Evolutionary conservation across 352 stramenopile genomes (phyloP).

Genomic region (Globisporangium solare): DNA sequence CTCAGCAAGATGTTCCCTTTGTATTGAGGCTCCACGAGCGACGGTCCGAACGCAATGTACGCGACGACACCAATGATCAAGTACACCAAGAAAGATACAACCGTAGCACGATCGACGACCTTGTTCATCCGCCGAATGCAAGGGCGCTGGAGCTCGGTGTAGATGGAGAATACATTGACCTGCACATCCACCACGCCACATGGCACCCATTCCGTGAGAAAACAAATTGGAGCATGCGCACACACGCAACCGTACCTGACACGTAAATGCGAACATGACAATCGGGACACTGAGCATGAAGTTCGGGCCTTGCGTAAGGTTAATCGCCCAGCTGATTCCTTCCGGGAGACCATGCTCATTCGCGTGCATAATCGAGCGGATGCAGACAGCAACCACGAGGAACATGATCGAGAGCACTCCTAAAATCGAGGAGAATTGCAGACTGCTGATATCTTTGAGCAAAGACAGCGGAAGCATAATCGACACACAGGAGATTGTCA

Average conservation of each 20-base stretch:
- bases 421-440: conserved; percentile 84
- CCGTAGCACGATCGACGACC: conserved; percentile 74
- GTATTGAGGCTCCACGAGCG: conserved; percentile 57
- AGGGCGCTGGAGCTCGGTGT: conserved; percentile 82
- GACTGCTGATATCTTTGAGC: conserved; percentile 78
- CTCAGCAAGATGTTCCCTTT: conserved; percentile 84
- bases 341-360: conserved; percentile 49
- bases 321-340: conserved; percentile 70
- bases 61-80: conserved; percentile 72
- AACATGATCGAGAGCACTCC: conserved; percentile 85
- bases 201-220: too few relatives aligned
- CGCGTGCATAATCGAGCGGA: conserved; percentile 73
- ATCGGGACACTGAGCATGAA: conserved; percentile 87
- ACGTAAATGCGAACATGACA: conserved; percentile 89
- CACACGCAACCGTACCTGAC: conserved; percentile 36
- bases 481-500: conserved; percentile 64
- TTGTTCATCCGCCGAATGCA: conserved; percentile 88
- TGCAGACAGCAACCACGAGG: conserved; percentile 71
- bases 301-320: conserved; percentile 56
- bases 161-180: conserved; percentile 88
- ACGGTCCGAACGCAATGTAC: conserved; percentile 72
- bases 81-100: conserved; percentile 73
- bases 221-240: background rate
- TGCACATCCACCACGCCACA: conserved; percentile 6
- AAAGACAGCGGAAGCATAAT: conserved; percentile 85